Evolutionary conservation across 345 rosid species (phyloP), one percentile per base, ranked within the genome.

Genomic region (Physaria fendleri): DNA sequence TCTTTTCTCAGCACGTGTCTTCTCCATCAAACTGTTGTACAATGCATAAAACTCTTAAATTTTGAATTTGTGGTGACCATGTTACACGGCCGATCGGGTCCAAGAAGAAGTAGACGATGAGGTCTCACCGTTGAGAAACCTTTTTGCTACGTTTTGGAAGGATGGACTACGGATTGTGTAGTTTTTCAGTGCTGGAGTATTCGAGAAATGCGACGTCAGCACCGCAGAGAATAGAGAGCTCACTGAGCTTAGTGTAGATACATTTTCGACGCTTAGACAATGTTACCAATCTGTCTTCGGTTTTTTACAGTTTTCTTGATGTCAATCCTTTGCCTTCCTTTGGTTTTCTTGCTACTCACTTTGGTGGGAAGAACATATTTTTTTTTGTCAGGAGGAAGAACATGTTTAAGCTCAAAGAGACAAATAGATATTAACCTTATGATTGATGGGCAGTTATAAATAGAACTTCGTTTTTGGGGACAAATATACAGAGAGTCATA

Each of bases 271-370:
- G 73, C 23, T 68, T 68, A 2, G 56, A 52, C n/a, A 52, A 35
- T 14, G 61, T 51, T 0, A 42, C 40, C 25, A 52, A 15, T 43
- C 56, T 52, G 5, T 59, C 49, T 25, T 43, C 47, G 1, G 1
- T 43, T 1, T 60, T 51, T 68, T 17, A 27, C 51, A 6, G 35
- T 25, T 21, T n/a, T 68, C 6, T 60, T 27, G 0, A 68, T 60
- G 7, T 11, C 23, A 13, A 68, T 68, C 40, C 15, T 68, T 44
- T 62, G 73, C 11, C 39, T 69, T 25, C 72, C 66, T 43, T 35
- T 59, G 1, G 66, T 42, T 34, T 3, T 11, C 39, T n/a, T 46
- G 20, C 32, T 13, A 13, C 14, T 45, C 72, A 68, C 59, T 61
- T 43, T 24, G 12, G n/a, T n/a, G n/a, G n/a, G n/a, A n/a, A n/a